A percentile compares a stretch with the other conserved stretches of the same genome.
Conservation (phyloP, 1,284 basidiomycete species). For the Moesziomyces antarcticus region DNA sequence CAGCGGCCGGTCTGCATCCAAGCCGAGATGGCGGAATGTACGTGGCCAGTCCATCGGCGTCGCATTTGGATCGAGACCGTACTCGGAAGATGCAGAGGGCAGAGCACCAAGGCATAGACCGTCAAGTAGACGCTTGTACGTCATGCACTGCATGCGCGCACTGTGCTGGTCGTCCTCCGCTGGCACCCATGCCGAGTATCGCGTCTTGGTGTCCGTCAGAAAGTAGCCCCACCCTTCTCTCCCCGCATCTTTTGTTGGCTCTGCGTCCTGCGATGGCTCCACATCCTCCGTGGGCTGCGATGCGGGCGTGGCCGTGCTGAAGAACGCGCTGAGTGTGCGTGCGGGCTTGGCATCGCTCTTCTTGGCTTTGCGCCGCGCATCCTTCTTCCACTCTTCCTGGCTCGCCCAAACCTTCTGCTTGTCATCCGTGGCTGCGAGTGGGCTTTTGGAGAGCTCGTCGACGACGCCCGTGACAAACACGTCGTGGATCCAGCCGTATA, state of each 20-base stretch:
- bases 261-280: neutral
- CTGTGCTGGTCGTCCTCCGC: conserved; percentile 43
- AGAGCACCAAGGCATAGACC: conserved; percentile 37
- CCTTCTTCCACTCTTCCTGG: conserved; percentile 56
- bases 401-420: conserved; percentile 23
- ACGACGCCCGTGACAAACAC: conserved; percentile 59
- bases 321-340: conserved; percentile 19
- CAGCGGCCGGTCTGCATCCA: conserved; percentile 34
- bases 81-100: neutral
- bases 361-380: conserved; percentile 12
- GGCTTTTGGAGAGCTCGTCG: conserved; percentile 55
- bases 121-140: conserved; percentile 59
- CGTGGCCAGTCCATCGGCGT: conserved; percentile 31
- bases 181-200: conserved; percentile 46
- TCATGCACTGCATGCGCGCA: conserved; percentile 62
- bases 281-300: neutral
- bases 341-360: neutral
- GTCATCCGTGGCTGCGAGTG: neutral
- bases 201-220: conserved; percentile 61
- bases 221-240: conserved; percentile 29
- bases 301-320: conserved; percentile 1
- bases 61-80: conserved; percentile 28
- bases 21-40: conserved; percentile 20
- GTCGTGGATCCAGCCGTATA: conserved; percentile 58
- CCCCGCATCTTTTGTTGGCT: too few species aligned